These are phyloP conservation scores for Psilocybe cubensis DNA, from an alignment of 768 basidiomycete species.

Conservation along the genomic window DNA sequence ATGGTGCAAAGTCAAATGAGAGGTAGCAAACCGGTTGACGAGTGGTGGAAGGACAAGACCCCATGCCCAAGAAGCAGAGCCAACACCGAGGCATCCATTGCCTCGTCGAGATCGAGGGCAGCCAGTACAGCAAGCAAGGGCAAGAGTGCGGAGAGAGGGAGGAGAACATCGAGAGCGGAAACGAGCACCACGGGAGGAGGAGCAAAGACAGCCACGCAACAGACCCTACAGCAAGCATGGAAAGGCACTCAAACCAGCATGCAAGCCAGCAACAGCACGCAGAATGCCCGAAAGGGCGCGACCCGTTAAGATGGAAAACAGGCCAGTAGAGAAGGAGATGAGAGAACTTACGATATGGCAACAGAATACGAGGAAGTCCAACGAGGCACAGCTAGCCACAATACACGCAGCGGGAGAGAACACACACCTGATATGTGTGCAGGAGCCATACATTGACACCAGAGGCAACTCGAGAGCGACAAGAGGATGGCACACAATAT, in stretches of 20 bases:
- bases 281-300: background rate
- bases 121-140: background rate
- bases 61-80: background rate
- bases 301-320: background rate
- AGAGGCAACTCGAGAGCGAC: background rate
- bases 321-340: background rate
- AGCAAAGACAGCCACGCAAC: too few species aligned
- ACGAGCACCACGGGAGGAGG: background rate
- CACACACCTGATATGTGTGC: conserved; percentile 13
- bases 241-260: too few species aligned
- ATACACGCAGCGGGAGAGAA: conserved; percentile 1
- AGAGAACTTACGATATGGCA: conserved; percentile 14
- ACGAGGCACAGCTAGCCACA: conserved; percentile 3
- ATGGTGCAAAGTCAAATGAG: too few species aligned
- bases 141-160: background rate
- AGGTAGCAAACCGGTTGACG: too few species aligned
- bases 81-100: background rate
- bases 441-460: background rate
- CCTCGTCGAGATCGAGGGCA: too few species aligned
- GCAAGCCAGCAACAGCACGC: background rate
- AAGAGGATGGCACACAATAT: conserved; percentile 4
- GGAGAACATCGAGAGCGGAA: background rate
- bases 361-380: conserved; percentile 12
- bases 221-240: background rate
- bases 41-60: background rate